A percentile compares a stretch with the other conserved stretches of the same genome.
Conservation (phyloP, 164 flowering plant genomes). For the Umbilicus rupestris region DNA sequence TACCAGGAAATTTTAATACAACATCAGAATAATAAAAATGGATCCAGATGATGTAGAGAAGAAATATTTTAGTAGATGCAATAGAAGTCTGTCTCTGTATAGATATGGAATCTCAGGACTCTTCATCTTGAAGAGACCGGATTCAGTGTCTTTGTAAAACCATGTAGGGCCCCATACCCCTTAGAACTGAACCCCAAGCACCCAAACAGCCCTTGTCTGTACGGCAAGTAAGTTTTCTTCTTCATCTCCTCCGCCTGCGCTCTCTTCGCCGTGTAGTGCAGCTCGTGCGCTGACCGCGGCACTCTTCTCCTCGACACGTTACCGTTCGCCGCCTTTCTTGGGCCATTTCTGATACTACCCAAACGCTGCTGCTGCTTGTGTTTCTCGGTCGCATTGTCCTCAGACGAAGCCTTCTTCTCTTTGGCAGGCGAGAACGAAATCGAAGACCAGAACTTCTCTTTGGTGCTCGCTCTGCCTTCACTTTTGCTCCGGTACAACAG, state of each 20-base stretch:
- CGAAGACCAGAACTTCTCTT: conserved; percentile 29
- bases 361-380: not conserved
- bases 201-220: conserved; percentile 41
- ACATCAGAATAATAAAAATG: not conserved
- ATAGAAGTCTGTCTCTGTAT: no score
- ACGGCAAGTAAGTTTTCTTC: conserved; percentile 53
- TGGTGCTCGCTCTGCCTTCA: conserved; percentile 35
- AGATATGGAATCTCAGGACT: not conserved
- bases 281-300: conserved; percentile 42
- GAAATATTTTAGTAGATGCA: no score
- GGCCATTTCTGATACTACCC: not conserved
- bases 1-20: no score
- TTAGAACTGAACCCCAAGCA: conserved; percentile 61
- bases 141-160: conserved; percentile 44
- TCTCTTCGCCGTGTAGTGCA: conserved; percentile 48
- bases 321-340: conserved; percentile 19
- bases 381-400: not conserved
- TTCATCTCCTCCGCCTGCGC: conserved; percentile 58
- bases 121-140: conserved; percentile 61
- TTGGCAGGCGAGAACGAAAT: conserved; percentile 13
- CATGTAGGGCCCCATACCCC: conserved; percentile 56
- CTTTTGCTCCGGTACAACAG: conserved; percentile 40
- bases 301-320: conserved; percentile 24
- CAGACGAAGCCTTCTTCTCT: not conserved
- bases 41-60: not conserved